Base-by-base conservation (phyloP, 2,329 filamentous ascomycete species). In the Fusarium newnesense region DNA sequence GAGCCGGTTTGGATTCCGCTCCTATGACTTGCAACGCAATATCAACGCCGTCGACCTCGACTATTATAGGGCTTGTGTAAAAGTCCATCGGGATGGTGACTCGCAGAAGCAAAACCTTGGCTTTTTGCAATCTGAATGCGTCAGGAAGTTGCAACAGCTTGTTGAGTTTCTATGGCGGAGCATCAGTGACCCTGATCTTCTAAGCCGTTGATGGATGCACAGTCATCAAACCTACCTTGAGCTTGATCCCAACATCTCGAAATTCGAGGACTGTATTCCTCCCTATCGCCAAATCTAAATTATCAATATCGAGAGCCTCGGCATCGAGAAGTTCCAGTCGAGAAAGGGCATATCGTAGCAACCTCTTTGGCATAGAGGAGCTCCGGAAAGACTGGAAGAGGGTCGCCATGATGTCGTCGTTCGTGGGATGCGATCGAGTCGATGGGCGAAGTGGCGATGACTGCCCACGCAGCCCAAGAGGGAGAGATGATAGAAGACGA, bases 71-170 rank as follows among this genome's bases (percentile, higher is more conserved):
- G 75, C 92, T 95, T 60, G 91, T 92, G 81, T 95, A 95, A 74
- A 98, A 92, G 81, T 98, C 94, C 80, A 96, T 92, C 18, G 96
- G 94, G 57, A 98, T 88, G 12, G 93, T 97, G 60, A 98, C 85
- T 77, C 93, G 92, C 30, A 98, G 88, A 11, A 93, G 86, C 6
- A 93, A 84, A 59, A 97, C 90, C 73, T 91, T 91, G 64, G 96
- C 95, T 79, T 90, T 92, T 59, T 90, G 88, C 18, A 98, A 85
- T 69, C 89, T 87, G 78, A 96, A 89, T 10, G 89, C 89, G 2
- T 91, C 83, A 1, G 95, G 95, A 7, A 98, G 89, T 76, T 92
- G 89, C 9, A 97, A 86, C 26, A 96, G 83, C 53, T 88, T 87
- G 69, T 94, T 88, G 63, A 97, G 87, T 90, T 96, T 96, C 94